Evolutionary conservation across 1,284 basidiomycete species (phyloP), one percentile per base, ranked within the genome.

Genomic region (Rhizoctonia solani): DNA sequence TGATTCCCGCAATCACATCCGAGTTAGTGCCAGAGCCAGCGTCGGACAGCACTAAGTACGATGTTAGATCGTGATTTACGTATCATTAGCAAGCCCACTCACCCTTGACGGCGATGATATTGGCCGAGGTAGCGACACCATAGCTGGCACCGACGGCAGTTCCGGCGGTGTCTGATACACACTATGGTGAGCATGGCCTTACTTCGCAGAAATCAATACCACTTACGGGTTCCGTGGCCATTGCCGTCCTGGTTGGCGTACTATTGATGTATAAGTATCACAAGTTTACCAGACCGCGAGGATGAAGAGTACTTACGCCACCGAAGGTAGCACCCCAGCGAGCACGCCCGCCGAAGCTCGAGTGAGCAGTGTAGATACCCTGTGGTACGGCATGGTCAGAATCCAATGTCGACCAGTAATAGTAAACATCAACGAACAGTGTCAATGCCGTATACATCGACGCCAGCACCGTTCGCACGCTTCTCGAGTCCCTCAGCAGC

Each of bases 21-120:
- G 91, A 89, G 94, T 97, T 97, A 69, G 89, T 85, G 14, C 97
- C 97, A 69, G 88, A 92, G 53, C 97, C 97, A 74, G 94, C 90
- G 59, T 89, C 87, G 32, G 94, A 93, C 58, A 99, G 86, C 21
- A 99, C n/a, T n/a, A n/a, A n/a, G n/a, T n/a, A n/a, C n/a, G n/a
- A n/a, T n/a, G n/a, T n/a, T n/a, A n/a, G n/a, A n/a, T n/a, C n/a
- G n/a, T n/a, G n/a, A n/a, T n/a, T n/a, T n/a, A n/a, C n/a, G n/a
- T n/a, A n/a, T n/a, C n/a, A n/a, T n/a, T n/a, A n/a, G n/a, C n/a
- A n/a, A n/a, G n/a, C n/a, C n/a, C n/a, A n/a, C n/a, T n/a, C n/a
- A n/a, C n/a, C 97, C 85, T 99, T 99, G 80, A 99, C 95, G 55
- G 97, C 97, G 72, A 94, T 87, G 71, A 99, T 83, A 69, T 90